These are phyloP conservation scores for Lachnellula willkommii DNA, from an alignment of 2,329 filamentous ascomycete species.

Conservation along the genomic window DNA sequence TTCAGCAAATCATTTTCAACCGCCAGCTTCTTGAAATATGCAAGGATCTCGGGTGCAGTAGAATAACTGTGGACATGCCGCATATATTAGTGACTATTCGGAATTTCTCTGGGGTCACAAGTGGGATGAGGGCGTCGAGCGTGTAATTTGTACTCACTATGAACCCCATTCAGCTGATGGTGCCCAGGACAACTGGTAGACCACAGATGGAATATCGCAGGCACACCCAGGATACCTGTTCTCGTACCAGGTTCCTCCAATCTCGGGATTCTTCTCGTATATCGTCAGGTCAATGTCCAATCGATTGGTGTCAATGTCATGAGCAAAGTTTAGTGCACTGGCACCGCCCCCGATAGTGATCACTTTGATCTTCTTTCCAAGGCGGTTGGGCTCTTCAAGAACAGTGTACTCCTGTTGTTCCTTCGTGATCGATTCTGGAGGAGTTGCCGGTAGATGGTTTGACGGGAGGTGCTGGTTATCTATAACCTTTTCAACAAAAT, in stretches of 20 bases:
- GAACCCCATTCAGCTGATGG: constrained; percentile 5
- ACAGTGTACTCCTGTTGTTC: constrained; percentile 2
- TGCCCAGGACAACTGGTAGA: constrained; percentile 33
- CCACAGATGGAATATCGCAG: constrained; percentile 35
- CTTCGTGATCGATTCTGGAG: too few species aligned
- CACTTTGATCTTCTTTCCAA: constrained; percentile 37
- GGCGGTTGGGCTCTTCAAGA: constrained; percentile 12
- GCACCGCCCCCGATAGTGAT: constrained; percentile 44
- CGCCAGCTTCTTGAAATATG: constrained; percentile 33
- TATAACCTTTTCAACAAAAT: too few species aligned
- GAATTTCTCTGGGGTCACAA: too few species aligned
- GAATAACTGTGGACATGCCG: constrained; percentile 31
- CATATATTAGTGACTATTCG: too few species aligned
- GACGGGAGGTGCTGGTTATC: too few species aligned
- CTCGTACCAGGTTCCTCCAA: constrained; percentile 52
- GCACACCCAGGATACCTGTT: constrained; percentile 52
- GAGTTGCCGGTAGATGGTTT: too few species aligned
- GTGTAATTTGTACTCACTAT: too few species aligned
- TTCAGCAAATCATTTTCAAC: constrained; percentile 33
- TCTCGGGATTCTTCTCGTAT: constrained; percentile 41
- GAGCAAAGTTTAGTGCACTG: constrained; percentile 42
- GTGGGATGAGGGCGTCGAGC: too few species aligned
- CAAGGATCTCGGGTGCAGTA: constrained; percentile 34
- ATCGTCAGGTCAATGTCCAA: constrained; percentile 38
- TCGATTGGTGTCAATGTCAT: constrained; percentile 33